Base-by-base conservation (phyloP, 169 alveolate species). In the Cryptosporidium ubiquitum region DNA sequence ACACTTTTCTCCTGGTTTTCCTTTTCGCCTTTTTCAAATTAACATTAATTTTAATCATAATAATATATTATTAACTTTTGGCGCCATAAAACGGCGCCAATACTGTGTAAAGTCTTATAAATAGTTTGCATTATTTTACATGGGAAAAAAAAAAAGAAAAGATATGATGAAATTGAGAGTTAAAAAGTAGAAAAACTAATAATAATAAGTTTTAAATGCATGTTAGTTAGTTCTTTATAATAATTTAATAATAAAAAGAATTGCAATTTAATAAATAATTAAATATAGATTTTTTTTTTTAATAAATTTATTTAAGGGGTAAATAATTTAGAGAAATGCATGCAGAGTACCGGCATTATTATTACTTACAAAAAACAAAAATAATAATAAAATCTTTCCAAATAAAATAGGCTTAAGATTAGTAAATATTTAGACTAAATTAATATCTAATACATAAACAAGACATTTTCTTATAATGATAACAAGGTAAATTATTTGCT, bases 341-440 rank as follows among this genome's bases (percentile, higher is more conserved):
- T 55, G 64, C 64, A 55, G 64, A 55, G 64, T 55, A 55, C 64
- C 64, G 64, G 64, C 33, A 55, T 20, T 55, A 55, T 55, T 18
- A 55, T 3, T 20, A 55, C 3, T 18, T 3, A 20, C 18, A 55
- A 55, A 55, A 23, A 52, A 52, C 5, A n/a, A 23, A 18, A 2
- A 52, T 14, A 52, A 9, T 18, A 20, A 3, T 55, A 23, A 55
- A 23, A 18, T 12, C 5, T 12, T 44, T 44, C 3, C 14, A 9
- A 44, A 12, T 10, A 44, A 12, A 0, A 7, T 10, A 44, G 14
- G 14, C 14, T 44, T 44, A 44, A 18, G 52, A 44, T 44, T 44
- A 44, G 52, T n/a, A 44, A 44, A 44, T 44, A 44, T 5, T 23
- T 6, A 55, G 29, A 20, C 6, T 12, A 49, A 55, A 55, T 55